These are phyloP conservation scores for Chiua virens DNA, from an alignment of 768 basidiomycete species.

Conservation along the genomic window DNA sequence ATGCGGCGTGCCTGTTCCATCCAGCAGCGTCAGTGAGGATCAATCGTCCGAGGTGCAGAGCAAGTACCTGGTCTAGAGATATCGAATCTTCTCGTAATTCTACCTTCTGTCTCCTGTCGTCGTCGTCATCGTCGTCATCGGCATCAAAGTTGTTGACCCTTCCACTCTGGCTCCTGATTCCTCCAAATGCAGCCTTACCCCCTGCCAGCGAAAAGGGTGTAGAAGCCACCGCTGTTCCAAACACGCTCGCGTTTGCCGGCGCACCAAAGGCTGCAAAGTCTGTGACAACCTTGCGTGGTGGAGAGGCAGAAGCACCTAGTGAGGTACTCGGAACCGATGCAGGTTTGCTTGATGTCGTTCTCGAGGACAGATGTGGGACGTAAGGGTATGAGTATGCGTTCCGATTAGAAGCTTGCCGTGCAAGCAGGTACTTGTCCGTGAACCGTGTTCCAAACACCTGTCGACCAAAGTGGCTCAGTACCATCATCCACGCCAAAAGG, in stretches of 20 bases:
- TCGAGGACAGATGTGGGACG: constrained; percentile 45
- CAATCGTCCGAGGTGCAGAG: background rate
- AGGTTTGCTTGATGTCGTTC: constrained; percentile 41
- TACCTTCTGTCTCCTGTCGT: constrained; percentile 67
- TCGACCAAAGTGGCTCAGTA: constrained; percentile 5
- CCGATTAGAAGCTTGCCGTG: constrained; percentile 59
- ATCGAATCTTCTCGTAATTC: constrained; percentile 83
- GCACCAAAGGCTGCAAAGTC: constrained; percentile 89
- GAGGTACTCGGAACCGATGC: constrained; percentile 25
- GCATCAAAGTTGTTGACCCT: constrained; percentile 44
- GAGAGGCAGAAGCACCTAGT: constrained; percentile 46
- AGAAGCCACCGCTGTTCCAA: constrained; percentile 79
- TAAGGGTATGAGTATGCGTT: constrained; percentile 55
- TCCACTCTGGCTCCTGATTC: constrained; percentile 51
- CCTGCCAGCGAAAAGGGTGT: constrained; percentile 79
- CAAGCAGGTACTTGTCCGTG: constrained; percentile 92
- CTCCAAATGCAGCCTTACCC: constrained; percentile 83
- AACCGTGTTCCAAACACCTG: constrained; percentile 95
- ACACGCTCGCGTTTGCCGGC: constrained; percentile 72
- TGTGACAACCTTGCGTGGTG: constrained; percentile 83
- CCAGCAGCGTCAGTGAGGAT: constrained; percentile 3
- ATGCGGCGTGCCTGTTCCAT: constrained; percentile 69
- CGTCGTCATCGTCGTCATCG: constrained; percentile 78
- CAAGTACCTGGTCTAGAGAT: constrained; percentile 84
- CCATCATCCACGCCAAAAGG: background rate